A percentile compares a stretch with the other conserved stretches of the same genome.
phyloP scores from a whole-genome alignment of 768 basidiomycete species.

The Boletus eberwhitei region DNA sequence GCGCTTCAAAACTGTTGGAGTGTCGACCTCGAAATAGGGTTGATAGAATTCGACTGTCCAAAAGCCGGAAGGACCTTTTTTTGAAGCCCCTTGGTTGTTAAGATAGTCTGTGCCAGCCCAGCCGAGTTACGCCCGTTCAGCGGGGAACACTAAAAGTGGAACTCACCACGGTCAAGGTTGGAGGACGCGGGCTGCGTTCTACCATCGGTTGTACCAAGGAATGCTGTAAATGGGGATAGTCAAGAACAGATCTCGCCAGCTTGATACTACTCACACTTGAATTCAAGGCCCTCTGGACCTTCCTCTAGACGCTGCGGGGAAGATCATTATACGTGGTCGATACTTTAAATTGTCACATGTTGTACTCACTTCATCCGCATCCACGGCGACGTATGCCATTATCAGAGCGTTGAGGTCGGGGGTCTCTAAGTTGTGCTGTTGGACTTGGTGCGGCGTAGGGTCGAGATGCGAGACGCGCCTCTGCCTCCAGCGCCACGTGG shows the following conservation, averaged over 20 bases:
- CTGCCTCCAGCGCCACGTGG: slow-evolving; percentile 1
- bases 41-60: slow-evolving; percentile 88
- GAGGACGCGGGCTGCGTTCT: slow-evolving; percentile 24
- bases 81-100: slow-evolving; percentile 45
- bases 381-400: slow-evolving; percentile 74
- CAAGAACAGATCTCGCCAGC: neutral
- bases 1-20: slow-evolving; percentile 67
- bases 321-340: neutral
- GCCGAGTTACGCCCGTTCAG: neutral
- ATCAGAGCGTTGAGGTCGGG: neutral
- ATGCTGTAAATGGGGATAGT: slow-evolving; percentile 39
- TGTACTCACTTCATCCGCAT: slow-evolving; percentile 60
- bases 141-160: neutral
- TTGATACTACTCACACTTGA: slow-evolving; percentile 53
- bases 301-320: slow-evolving; percentile 52
- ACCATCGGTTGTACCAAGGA: slow-evolving; percentile 40
- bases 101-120: slow-evolving; percentile 54
- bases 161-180: slow-evolving; percentile 52
- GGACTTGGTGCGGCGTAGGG: neutral
- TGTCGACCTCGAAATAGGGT: slow-evolving; percentile 86
- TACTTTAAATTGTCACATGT: neutral
- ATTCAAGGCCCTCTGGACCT: slow-evolving; percentile 66
- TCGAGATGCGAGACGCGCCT: neutral
- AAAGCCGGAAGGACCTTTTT: slow-evolving; percentile 53
- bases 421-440: neutral